These are phyloP conservation scores for Penicillium sp. DNA, from an alignment of 2,329 filamentous ascomycete genomes.

Conservation along the genomic window DNA sequence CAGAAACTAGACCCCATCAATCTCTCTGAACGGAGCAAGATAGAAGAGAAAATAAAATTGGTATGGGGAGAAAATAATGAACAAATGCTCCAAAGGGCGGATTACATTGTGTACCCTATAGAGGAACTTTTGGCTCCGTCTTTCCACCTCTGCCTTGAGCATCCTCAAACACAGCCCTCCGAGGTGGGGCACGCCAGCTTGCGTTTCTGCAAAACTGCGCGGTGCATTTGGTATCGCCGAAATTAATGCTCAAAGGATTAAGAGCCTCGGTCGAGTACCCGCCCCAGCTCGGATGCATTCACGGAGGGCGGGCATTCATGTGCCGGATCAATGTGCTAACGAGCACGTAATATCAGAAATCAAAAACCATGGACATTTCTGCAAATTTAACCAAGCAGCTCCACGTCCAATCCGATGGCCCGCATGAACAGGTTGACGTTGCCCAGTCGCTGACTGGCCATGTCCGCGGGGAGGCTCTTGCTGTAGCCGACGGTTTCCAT, in stretches of 20 bases:
- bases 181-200: neutral
- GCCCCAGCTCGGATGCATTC: neutral
- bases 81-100: slow-evolving; percentile 5
- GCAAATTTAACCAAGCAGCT: slow-evolving; percentile 56
- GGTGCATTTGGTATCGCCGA: neutral
- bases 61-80: slow-evolving; percentile 10
- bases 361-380: neutral
- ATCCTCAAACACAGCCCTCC: neutral
- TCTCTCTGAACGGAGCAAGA: neutral
- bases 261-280: neutral
- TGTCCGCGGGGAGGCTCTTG: slow-evolving; percentile 81
- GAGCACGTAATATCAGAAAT: neutral
- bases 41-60: slow-evolving; percentile 5
- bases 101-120: slow-evolving; percentile 2
- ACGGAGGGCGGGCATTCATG: neutral
- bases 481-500: slow-evolving; percentile 89
- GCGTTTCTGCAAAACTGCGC: neutral
- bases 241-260: neutral
- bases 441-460: slow-evolving; percentile 75
- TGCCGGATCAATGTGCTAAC: neutral
- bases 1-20: neutral
- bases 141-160: neutral
- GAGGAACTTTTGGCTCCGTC: neutral
- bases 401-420: slow-evolving; percentile 96
- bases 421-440: slow-evolving; percentile 99